Evolutionary conservation across 192 early-diverging fungal genomes (phyloP).

Genomic region (Dissophora globulifera): DNA sequence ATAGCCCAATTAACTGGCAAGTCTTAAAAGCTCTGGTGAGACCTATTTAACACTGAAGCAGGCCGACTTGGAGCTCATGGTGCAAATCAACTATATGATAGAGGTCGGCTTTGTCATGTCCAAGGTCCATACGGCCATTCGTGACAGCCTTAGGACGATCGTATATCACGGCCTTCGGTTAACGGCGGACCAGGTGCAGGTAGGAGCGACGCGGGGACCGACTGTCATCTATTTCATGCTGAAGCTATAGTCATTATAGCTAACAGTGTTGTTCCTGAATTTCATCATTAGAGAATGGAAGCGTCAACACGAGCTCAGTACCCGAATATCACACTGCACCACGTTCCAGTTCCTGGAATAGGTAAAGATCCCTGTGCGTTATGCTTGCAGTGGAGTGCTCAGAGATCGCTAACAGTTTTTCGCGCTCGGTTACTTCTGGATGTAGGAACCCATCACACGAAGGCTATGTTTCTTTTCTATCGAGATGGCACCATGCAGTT

Average conservation of each 20-base stretch:
- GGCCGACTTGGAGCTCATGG: constrained; percentile 40
- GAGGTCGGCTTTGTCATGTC: constrained; percentile 35
- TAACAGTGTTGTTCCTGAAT: too few species aligned
- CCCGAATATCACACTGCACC: constrained; percentile 18
- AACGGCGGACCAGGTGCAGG: constrained; percentile 7
- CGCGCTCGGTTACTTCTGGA: not conserved
- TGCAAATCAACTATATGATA: constrained; percentile 49
- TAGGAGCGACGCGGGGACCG: not conserved
- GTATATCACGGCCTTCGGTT: constrained; percentile 36
- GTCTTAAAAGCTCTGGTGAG: not conserved
- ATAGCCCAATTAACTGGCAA: not conserved
- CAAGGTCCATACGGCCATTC: constrained; percentile 12
- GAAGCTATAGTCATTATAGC: too few species aligned
- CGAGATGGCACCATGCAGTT: constrained; percentile 55
- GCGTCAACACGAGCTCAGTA: constrained; percentile 6
- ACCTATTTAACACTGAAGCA: not conserved
- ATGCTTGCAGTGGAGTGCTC: too few species aligned
- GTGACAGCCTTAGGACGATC: constrained; percentile 17
- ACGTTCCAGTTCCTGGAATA: constrained; percentile 32
- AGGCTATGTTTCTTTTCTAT: constrained; percentile 70
- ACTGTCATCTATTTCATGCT: too few species aligned
- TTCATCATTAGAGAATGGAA: constrained; percentile 20
- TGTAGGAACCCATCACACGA: constrained; percentile 71
- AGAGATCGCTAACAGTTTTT: too few species aligned
- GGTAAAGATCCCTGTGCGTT: constrained; percentile 13